Evolutionary conservation across 306 rosid genomes (phyloP).

Genomic region (Sphenostylis stenocarpa): DNA sequence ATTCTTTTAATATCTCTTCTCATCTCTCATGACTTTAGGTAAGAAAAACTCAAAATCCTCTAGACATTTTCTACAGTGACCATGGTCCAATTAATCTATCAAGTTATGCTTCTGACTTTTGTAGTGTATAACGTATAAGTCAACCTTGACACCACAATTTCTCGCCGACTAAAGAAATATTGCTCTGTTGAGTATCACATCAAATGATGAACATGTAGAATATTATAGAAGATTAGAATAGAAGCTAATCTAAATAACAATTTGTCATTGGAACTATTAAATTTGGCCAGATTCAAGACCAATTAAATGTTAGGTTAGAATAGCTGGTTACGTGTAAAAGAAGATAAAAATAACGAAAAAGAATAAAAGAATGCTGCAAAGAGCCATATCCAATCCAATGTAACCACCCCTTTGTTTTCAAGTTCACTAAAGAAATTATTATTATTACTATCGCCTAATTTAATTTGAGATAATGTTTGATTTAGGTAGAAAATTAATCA

Average conservation of each 20-base stretch:
- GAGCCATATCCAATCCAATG: slow-evolving; percentile 20
- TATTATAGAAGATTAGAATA: background rate
- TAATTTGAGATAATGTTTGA: slow-evolving; percentile 32
- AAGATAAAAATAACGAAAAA: slow-evolving; percentile 29
- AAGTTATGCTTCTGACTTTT: slow-evolving; percentile 30
- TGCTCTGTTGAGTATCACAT: slow-evolving; percentile 34
- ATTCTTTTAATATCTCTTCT: slow-evolving; percentile 16
- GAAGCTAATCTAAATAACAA: slow-evolving; percentile 25
- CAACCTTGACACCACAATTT: slow-evolving; percentile 44
- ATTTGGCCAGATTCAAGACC: slow-evolving; percentile 19
- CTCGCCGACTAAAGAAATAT: slow-evolving; percentile 26
- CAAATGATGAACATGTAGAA: slow-evolving; percentile 26
- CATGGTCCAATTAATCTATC: background rate
- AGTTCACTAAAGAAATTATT: slow-evolving; percentile 9
- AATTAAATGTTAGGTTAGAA: slow-evolving; percentile 21
- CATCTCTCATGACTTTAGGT: background rate
- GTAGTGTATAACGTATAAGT: slow-evolving; percentile 27
- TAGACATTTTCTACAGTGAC: background rate
- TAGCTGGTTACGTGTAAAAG: slow-evolving; percentile 45
- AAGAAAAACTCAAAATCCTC: slow-evolving; percentile 16
- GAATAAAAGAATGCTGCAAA: slow-evolving; percentile 16
- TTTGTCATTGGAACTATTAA: slow-evolving; percentile 6
- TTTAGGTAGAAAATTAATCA: slow-evolving; percentile 37
- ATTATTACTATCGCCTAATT: slow-evolving; percentile 4
- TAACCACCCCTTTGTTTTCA: slow-evolving; percentile 47